Conservation (phyloP, 139 green algal genomes). For the Nannochloris sp. region DNA sequence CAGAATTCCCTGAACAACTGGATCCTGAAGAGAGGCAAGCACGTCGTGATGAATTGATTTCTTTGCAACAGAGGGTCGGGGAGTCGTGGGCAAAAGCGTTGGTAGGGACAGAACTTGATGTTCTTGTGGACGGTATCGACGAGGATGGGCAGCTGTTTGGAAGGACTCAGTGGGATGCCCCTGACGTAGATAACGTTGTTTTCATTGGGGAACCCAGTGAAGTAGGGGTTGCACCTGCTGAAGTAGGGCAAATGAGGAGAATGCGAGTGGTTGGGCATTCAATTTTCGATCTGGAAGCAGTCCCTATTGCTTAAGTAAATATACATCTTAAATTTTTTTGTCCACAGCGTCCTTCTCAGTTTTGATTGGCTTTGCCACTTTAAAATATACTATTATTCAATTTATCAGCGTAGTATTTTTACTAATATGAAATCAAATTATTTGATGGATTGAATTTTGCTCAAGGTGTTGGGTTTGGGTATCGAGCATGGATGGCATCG, state of each 20-base stretch:
- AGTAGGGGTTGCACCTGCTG: neutral
- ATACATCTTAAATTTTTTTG: too few species aligned
- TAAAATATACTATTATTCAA: neutral
- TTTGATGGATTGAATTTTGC: neutral
- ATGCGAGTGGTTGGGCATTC: constrained; percentile 49
- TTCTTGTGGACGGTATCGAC: constrained; percentile 63
- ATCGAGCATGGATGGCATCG: constrained; percentile 16
- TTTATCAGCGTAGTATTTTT: neutral
- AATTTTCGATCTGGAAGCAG: constrained; percentile 73
- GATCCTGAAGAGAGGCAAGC: constrained; percentile 37
- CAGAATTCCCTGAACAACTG: constrained; percentile 44
- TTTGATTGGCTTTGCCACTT: neutral
- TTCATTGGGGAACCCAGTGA: constrained; percentile 49
- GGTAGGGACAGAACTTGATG: constrained; percentile 57
- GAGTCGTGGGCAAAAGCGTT: constrained; percentile 49
- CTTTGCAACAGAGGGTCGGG: constrained; percentile 64
- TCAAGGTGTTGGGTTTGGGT: constrained; percentile 29
- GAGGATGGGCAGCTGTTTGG: constrained; percentile 71
- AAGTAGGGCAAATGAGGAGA: constrained; percentile 63
- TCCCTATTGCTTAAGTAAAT: constrained; percentile 44
- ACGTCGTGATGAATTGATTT: constrained; percentile 69
- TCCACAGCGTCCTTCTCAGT: too few species aligned
- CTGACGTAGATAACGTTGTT: constrained; percentile 73
- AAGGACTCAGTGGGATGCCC: constrained; percentile 51
- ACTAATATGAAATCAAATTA: neutral